Evolutionary conservation across 2,329 filamentous ascomycete species (phyloP).

Genomic region (Calonectria ilicicola): DNA sequence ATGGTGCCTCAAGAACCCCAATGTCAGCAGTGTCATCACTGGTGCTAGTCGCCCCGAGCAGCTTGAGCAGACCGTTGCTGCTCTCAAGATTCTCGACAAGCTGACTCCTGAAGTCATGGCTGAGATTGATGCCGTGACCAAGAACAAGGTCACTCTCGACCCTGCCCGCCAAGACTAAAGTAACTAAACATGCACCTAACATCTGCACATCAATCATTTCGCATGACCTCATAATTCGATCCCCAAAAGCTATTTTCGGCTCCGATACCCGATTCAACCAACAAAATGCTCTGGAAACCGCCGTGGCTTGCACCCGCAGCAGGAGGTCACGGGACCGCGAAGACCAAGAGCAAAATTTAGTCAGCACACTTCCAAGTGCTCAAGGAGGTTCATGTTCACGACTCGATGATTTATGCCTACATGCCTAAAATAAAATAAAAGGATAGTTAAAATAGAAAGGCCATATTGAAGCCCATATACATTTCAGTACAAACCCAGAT

Average conservation of each 20-base stretch:
- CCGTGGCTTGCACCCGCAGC: not conserved
- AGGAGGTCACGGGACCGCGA: not conserved
- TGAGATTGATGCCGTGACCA: constrained; percentile 61
- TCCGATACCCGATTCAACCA: not conserved
- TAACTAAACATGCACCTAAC: not conserved
- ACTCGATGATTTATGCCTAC: not conserved
- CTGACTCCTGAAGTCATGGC: constrained; percentile 62
- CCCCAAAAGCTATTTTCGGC: not conserved
- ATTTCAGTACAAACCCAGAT: not conserved
- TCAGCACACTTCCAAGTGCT: not conserved
- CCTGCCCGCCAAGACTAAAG: constrained; percentile 38
- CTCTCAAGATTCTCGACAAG: constrained; percentile 59
- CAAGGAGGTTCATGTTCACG: not conserved
- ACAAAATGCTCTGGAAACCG: not conserved
- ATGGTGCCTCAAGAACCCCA: constrained; percentile 66
- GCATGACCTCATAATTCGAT: not conserved
- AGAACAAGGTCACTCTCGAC: constrained; percentile 44
- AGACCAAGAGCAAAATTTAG: not conserved
- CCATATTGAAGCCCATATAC: not conserved
- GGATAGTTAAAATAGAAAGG: not conserved
- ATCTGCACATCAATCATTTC: not conserved
- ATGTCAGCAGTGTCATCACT: constrained; percentile 65
- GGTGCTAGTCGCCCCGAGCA: constrained; percentile 65
- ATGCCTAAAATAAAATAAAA: not conserved
- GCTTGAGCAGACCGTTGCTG: constrained; percentile 62